These are phyloP conservation scores for Wickerhamomyces queroliae DNA, from an alignment of 805 yeast genomes.

Conservation along the genomic window DNA sequence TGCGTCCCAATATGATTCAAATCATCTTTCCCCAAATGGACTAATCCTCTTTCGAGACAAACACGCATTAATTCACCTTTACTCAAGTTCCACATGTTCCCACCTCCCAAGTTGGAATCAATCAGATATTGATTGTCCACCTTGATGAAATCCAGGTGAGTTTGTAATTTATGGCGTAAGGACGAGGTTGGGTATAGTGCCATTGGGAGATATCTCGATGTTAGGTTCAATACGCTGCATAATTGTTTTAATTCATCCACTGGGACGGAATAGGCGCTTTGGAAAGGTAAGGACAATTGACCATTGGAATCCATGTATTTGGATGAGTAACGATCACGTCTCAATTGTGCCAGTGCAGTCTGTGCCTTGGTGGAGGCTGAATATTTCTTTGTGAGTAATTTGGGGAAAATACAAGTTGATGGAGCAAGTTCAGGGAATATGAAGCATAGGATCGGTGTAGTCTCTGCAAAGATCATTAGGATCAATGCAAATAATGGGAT, in stretches of 20 bases:
- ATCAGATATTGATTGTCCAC: conserved; percentile 46
- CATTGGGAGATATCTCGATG: conserved; percentile 34
- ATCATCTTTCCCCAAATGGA: conserved; percentile 30
- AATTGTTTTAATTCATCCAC: conserved; percentile 30
- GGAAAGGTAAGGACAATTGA: too few relatives aligned
- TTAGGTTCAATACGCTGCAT: conserved; percentile 31
- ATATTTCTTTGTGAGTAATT: conserved; percentile 25
- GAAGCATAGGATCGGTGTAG: conserved; percentile 47
- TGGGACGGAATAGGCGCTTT: conserved; percentile 44
- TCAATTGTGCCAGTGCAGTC: conserved; percentile 7
- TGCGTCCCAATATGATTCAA: conserved; percentile 26
- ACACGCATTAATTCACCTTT: conserved; percentile 46
- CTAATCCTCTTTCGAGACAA: conserved; percentile 51
- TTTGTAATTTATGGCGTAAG: conserved; percentile 30
- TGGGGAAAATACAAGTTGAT: conserved; percentile 51
- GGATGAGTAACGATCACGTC: conserved; percentile 11
- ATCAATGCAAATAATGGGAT: conserved; percentile 47
- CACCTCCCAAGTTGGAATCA: conserved; percentile 22
- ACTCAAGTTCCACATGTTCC: conserved; percentile 38
- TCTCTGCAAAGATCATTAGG: conserved; percentile 44
- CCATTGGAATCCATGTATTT: conserved; percentile 15
- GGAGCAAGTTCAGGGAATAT: conserved; percentile 51
- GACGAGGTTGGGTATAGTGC: conserved; percentile 31
- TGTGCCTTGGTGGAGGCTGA: conserved; percentile 22
- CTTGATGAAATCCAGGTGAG: conserved; percentile 36